Base-by-base conservation (phyloP, 345 rosid species). In the Brassica juncea region DNA sequence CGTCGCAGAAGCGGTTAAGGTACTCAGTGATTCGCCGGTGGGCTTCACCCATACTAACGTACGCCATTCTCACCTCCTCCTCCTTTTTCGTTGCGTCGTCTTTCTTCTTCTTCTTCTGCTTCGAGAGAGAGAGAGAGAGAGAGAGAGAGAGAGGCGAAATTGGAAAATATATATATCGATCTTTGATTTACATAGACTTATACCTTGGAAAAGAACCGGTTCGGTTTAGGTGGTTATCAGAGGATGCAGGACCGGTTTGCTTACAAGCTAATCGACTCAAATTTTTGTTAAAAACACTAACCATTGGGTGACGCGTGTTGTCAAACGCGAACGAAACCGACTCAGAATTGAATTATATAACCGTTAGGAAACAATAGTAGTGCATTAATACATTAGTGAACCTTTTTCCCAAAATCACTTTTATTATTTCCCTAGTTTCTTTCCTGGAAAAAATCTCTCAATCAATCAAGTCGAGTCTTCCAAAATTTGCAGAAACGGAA, bases 21-120 rank as follows among this genome's bases (percentile, higher is more conserved):
- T 90, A 94, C 42, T 94, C 97, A 10, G 88, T 90, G 84, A 92
- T 90, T 75, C 99, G 74, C 57, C 97, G 52, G 86, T 92, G 97
- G 0, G 95, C 86, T 75, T 92, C 97, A 55, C 95, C 95, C 97
- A 92, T 89, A 89, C 97, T 89, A 52, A 84, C 72, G 66, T 83
- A 85, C 67, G 90, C 89, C 90, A 86, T 87, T 80, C 76, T 66
- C 44, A 32, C 59, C 32, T 47, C 10, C 73, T 47, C 34, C 84
- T 42, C 31, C 70, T 27, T 31, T 67, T 39, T 65, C 52, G 9
- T 21, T 37, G 23, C 15, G 39, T 73, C 31, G 62, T 57, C 61
- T 59, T 60, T 15, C 57, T 71, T 63, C 8, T 72, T 27, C 21
- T 1, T 23, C 25, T 23, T 23, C 25, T n/a, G n/a, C n/a, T n/a